Evolutionary conservation across 257 asterid genomes (phyloP).

Genomic region (Asclepias syriaca): DNA sequence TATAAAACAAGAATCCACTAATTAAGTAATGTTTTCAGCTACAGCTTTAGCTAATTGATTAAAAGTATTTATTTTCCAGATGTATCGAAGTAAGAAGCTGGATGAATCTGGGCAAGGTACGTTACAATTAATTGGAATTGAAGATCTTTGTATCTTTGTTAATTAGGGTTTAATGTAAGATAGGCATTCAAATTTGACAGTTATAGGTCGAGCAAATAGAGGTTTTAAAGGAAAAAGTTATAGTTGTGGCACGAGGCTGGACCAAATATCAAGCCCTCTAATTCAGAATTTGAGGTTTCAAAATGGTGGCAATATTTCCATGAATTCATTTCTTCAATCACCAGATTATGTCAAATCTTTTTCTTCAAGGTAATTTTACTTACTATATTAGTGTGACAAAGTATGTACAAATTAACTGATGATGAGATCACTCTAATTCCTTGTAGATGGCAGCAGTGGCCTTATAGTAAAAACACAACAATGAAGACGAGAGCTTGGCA

Average conservation of each 20-base stretch:
- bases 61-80: slow-evolving; percentile 34
- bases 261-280: slow-evolving; percentile 39
- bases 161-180: not conserved
- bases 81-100: slow-evolving; percentile 86
- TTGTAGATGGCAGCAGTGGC: slow-evolving; percentile 45
- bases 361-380: slow-evolving; percentile 34
- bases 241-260: slow-evolving; percentile 21
- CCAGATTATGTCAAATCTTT: slow-evolving; percentile 21
- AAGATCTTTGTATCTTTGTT: not conserved
- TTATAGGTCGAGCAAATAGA: slow-evolving; percentile 54
- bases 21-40: not conserved
- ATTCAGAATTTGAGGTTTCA: slow-evolving; percentile 45
- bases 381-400: no score
- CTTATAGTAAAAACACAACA: slow-evolving; percentile 28
- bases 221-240: slow-evolving; percentile 40
- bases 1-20: not conserved
- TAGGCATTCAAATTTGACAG: slow-evolving; percentile 26
- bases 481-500: slow-evolving; percentile 1
- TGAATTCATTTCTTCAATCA: slow-evolving; percentile 16
- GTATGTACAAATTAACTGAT: no score
- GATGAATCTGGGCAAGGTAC: slow-evolving; percentile 87
- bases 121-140: not conserved
- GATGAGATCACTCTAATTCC: not conserved
- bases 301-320: slow-evolving; percentile 36
- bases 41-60: not conserved